Evolutionary conservation across 1,284 basidiomycete species (phyloP), one percentile per base, ranked within the genome.

Genomic region (Apiotrichum mycotoxinovorans): DNA sequence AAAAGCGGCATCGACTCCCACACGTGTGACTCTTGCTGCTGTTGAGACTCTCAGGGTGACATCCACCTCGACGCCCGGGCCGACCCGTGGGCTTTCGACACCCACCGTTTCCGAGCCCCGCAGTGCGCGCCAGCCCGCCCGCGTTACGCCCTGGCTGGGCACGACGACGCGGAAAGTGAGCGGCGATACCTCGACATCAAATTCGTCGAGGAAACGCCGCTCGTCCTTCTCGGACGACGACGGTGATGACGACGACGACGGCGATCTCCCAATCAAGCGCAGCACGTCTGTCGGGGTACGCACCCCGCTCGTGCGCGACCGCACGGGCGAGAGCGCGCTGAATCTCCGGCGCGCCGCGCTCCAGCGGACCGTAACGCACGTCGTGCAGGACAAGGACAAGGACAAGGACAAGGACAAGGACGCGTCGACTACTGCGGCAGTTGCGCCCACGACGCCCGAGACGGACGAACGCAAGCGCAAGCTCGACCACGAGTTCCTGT

Each of bases 251-350:
- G 27, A 25, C 30, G 30, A n/a, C 17, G 37, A 48, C 20, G 35
- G 46, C 45, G 3, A 43, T 25, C 14, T 34, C 47, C 2, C 22
- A 8, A 0, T 20, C 52, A 38, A 20, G 34, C 20, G 18, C 45
- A 25, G 33, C 30, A 20, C 43, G 11, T n/a, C 35, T 8, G 18
- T 22, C 27, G 23, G 38, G 4, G 23, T 50, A 7, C 43, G 30
- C 23, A 57, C 57, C n/a, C 65, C 62, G 8, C 59, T 71, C 1
- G 58, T 72, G 11, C 61, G 71, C 14, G 69, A 72, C 57, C 52
- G 71, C 26, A 52, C 54, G 0, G 65, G 65, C 15, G 34, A 60
- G 54, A 15, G 30, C 52, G 17, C 14, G 17, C 27, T 40, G 34
- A 33, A 38, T 18, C 51, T 61, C 1, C 52, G 53, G 20, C 41